These are phyloP conservation scores for Triticum monococcum DNA, from an alignment of 176 grass and related monocot genomes.

Conservation along the genomic window DNA sequence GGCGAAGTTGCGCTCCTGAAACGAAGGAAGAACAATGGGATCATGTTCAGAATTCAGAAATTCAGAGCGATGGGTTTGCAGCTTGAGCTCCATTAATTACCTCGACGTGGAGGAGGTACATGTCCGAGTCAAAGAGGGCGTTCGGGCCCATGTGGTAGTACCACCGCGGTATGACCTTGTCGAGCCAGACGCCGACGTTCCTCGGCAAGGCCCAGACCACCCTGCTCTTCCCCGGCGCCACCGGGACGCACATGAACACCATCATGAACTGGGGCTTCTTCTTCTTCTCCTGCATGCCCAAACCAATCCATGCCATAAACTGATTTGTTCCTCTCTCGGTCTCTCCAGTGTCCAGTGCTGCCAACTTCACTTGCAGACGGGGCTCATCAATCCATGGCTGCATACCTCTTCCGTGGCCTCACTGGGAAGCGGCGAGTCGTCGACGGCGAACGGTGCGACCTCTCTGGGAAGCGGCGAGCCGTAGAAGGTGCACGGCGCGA, in stretches of 20 bases:
- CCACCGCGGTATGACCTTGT: constrained; percentile 66
- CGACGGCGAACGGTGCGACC: too few species aligned
- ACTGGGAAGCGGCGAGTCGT: too few species aligned
- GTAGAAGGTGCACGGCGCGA: constrained; percentile 52
- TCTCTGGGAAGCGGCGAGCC: background rate
- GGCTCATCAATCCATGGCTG: background rate
- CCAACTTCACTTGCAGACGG: background rate
- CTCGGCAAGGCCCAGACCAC: constrained; percentile 56
- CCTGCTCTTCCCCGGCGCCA: constrained; percentile 68
- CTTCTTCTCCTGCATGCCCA: background rate
- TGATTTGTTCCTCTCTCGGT: background rate
- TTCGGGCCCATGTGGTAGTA: constrained; percentile 50
- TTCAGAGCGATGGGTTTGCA: background rate
- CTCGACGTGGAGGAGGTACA: constrained; percentile 87
- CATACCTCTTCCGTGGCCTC: background rate
- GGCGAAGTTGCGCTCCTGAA: constrained; percentile 67
- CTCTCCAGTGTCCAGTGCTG: too few species aligned
- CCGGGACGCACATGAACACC: constrained; percentile 78
- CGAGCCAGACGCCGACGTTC: constrained; percentile 58
- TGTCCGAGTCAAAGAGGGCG: constrained; percentile 77
- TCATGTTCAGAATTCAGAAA: background rate
- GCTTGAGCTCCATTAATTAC: constrained; percentile 20
- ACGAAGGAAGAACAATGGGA: background rate
- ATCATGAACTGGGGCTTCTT: constrained; percentile 35
- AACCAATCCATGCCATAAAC: background rate